Base-by-base conservation (phyloP, 2,329 filamentous ascomycete species). In the Ustulina deusta region DNA sequence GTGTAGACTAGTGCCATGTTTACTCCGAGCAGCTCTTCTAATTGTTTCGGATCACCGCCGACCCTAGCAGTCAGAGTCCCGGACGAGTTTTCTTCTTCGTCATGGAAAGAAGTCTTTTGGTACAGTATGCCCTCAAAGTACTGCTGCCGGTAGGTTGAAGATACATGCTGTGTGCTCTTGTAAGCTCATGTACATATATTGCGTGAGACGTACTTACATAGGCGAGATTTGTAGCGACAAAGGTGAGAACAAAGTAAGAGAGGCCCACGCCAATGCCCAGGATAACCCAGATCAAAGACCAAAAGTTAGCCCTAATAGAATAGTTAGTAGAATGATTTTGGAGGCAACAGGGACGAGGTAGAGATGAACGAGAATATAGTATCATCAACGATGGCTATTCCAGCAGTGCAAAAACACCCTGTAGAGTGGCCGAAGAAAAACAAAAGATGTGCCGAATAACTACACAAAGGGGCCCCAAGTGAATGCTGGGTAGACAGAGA, bases 221-320 rank as follows among this genome's bases (percentile, higher is more conserved):
- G 57, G 86, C 81, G 64, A 87, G 76, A 15, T 80, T 79, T 1
- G 81, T 86, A 1, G 87, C 79, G 3, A 80, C 75, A 52, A 75
- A 78, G 0, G 80, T 82, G 6, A 87, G 78, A 25, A 81, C 65
- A 69, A 87, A 87, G 75, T 91, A 91, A 17, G 83, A 79, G 0
- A 85, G 1, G 1, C 86, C 86, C 10, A 84, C 78, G 10, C 79
- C 83, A 4, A 85, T 80, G 1, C 89, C 89, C 32, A 90, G 79
- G 0, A 88, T 77, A 22, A 87, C 81, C 81, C 89, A 92, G 87
- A 91, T 91, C 66, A 89, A 81, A 0, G 88, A 84, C 87, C 87
- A 91, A 75, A 90, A 91, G 58, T 86, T 82, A 36, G 83, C 84
- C 40, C 69, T 71, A 55, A 13, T 1, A 55, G 4, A 20, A 42